Evolutionary conservation across 1,284 basidiomycete genomes (phyloP).

Genomic region (Marasmius sp.): DNA sequence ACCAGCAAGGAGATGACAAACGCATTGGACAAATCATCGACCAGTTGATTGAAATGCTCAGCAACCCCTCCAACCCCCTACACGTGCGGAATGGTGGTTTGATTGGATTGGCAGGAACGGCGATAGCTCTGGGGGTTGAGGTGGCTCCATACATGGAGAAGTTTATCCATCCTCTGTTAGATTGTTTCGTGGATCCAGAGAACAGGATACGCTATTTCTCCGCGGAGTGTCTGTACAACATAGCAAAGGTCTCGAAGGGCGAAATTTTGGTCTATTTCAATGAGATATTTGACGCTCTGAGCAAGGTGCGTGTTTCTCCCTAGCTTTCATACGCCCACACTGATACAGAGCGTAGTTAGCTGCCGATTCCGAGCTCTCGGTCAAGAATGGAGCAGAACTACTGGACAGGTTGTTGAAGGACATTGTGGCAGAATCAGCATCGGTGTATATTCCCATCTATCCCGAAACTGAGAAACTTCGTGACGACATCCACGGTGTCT

Average conservation of each 20-base stretch:
- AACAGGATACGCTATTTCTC: slow-evolving; percentile 96
- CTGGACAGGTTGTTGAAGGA: slow-evolving; percentile 96
- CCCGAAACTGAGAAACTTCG: slow-evolving; percentile 74
- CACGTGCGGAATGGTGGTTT: slow-evolving; percentile 94
- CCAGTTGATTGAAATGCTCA: slow-evolving; percentile 93
- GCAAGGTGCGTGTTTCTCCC: slow-evolving; percentile 66
- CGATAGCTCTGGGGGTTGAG: slow-evolving; percentile 93
- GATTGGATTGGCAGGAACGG: slow-evolving; percentile 94
- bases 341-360: slow-evolving; percentile 64
- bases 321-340: neutral
- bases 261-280: slow-evolving; percentile 98
- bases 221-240: slow-evolving; percentile 98
- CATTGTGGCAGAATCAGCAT: slow-evolving; percentile 95
- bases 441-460: slow-evolving; percentile 91
- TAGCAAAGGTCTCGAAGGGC: slow-evolving; percentile 96
- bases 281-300: slow-evolving; percentile 95
- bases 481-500: slow-evolving; percentile 53
- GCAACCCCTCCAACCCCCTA: slow-evolving; percentile 73
- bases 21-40: slow-evolving; percentile 89
- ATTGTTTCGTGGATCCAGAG: slow-evolving; percentile 93
- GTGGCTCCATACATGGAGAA: slow-evolving; percentile 92
- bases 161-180: slow-evolving; percentile 89
- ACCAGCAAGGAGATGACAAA: slow-evolving; percentile 76
- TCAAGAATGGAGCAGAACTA: slow-evolving; percentile 99
- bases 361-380: slow-evolving; percentile 93